A percentile compares a stretch with the other conserved stretches of the same genome.
Evolutionary conservation across 1,284 basidiomycete genomes (phyloP).

Genomic region (Stereum hirsutum): DNA sequence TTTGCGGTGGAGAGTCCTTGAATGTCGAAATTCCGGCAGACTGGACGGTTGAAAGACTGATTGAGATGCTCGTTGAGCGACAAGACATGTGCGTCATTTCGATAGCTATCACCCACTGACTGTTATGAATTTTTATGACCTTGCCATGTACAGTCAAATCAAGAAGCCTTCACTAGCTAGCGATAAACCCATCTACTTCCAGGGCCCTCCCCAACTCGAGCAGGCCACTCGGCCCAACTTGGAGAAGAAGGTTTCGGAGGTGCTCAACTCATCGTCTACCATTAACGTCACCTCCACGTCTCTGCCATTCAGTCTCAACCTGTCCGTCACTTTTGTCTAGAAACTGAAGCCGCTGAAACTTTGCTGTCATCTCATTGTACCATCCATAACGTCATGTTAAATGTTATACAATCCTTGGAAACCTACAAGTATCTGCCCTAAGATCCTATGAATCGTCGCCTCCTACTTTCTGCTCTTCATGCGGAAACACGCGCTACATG

Average conservation of each 20-base stretch:
- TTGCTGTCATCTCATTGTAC: constrained; percentile 1
- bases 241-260: constrained; percentile 74
- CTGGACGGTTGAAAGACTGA: constrained; percentile 75
- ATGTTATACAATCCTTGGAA: neutral
- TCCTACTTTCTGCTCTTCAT: neutral
- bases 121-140: constrained; percentile 2
- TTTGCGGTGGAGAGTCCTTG: constrained; percentile 88
- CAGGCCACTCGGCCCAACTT: constrained; percentile 84
- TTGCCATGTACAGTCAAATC: constrained; percentile 66
- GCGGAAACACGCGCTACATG: no score
- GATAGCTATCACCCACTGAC: no score
- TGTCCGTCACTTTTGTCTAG: constrained; percentile 57
- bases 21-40: constrained; percentile 61
- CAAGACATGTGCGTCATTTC: constrained; percentile 75
- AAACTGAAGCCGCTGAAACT: neutral
- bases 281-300: constrained; percentile 83
- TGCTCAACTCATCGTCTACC: constrained; percentile 70
- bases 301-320: constrained; percentile 79
- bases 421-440: no score
- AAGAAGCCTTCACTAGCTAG: constrained; percentile 84
- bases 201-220: constrained; percentile 87
- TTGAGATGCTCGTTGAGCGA: constrained; percentile 77
- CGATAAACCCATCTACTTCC: constrained; percentile 78
- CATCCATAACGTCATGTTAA: neutral
- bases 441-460: neutral